Evolutionary conservation across 1,284 basidiomycete genomes (phyloP).

Genomic region (Apiotrichum laibachii): DNA sequence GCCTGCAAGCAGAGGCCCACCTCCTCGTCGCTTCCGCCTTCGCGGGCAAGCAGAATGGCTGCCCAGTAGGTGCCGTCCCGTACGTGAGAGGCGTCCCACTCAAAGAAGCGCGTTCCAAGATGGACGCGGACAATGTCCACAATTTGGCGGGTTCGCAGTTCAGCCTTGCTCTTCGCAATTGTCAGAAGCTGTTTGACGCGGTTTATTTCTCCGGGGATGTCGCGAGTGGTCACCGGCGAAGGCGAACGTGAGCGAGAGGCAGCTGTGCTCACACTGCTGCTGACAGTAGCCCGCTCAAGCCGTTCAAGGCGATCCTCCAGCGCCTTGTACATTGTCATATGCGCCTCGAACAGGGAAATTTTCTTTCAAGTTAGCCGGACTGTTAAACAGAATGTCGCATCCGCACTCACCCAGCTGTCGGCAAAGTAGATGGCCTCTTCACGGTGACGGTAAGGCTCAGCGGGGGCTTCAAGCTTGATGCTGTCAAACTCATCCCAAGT

Average conservation of each 20-base stretch:
- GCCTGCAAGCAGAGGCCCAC: conserved; percentile 67
- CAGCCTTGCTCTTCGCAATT: conserved; percentile 59
- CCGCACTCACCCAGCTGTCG: conserved; percentile 70
- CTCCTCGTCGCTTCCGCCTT: conserved; percentile 64
- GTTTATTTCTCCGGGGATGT: background rate
- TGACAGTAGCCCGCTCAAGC: conserved; percentile 1
- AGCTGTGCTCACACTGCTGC: background rate
- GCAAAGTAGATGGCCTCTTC: conserved; percentile 68
- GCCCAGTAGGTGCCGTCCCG: conserved; percentile 66
- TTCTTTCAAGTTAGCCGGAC: conserved; percentile 24
- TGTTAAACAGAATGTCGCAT: no score
- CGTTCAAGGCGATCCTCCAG: conserved; percentile 40
- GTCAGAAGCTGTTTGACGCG: conserved; percentile 53
- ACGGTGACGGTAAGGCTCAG: conserved; percentile 53
- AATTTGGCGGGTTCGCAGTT: conserved; percentile 50
- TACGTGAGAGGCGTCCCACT: conserved; percentile 75
- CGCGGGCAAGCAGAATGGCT: conserved; percentile 63
- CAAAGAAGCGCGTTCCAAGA: conserved; percentile 59
- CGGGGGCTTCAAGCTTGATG: conserved; percentile 53
- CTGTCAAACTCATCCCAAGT: conserved; percentile 77
- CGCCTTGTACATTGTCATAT: conserved; percentile 44
- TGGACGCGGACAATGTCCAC: conserved; percentile 58
- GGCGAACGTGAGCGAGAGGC: conserved; percentile 3
- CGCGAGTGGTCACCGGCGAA: conserved; percentile 1
- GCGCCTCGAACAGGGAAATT: conserved; percentile 48